Percentiles rank a stretch among this genome's conserved stretches.
Evolutionary conservation across 2,329 filamentous ascomycete genomes (phyloP).

Genomic region (Ascochyta fabae): DNA sequence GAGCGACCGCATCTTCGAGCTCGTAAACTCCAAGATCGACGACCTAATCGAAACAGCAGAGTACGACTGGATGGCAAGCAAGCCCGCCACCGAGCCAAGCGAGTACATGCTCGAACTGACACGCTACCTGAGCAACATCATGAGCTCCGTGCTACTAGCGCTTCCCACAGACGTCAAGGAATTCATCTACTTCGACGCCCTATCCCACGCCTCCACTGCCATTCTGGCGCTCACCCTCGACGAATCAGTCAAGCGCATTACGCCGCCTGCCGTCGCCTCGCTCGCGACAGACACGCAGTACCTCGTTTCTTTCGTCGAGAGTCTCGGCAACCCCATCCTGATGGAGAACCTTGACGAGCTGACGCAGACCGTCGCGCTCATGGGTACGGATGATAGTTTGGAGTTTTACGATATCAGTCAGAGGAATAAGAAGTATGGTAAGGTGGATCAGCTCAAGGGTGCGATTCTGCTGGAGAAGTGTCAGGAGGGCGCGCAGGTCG

Average conservation of each 20-base stretch:
- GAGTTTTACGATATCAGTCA: conserved; percentile 94
- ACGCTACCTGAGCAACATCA: conserved; percentile 91
- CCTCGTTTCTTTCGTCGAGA: conserved; percentile 83
- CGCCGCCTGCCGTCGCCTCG: conserved; percentile 80
- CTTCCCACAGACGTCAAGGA: conserved; percentile 97
- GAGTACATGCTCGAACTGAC: conserved; percentile 97
- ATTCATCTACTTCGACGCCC: conserved; percentile 95
- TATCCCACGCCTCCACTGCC: conserved; percentile 86
- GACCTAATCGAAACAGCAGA: conserved; percentile 96
- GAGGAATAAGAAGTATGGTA: conserved; percentile 90
- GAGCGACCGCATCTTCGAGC: conserved; percentile 96
- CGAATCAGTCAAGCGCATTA: conserved; percentile 81
- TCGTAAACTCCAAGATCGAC: conserved; percentile 98
- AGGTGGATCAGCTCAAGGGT: conserved; percentile 89
- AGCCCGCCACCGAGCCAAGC: conserved; percentile 74
- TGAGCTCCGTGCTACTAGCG: conserved; percentile 91
- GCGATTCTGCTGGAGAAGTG: conserved; percentile 86
- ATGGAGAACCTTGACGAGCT: conserved; percentile 90
- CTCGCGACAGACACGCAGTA: conserved; percentile 84
- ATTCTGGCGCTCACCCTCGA: conserved; percentile 83
- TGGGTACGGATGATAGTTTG: conserved; percentile 87
- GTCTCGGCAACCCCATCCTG: conserved; percentile 85
- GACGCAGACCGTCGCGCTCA: conserved; percentile 87
- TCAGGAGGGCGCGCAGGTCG: conserved; percentile 44
- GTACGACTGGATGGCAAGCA: conserved; percentile 82